Conservation (phyloP, 768 basidiomycete species). For the Rhizopogon salebrosus region DNA sequence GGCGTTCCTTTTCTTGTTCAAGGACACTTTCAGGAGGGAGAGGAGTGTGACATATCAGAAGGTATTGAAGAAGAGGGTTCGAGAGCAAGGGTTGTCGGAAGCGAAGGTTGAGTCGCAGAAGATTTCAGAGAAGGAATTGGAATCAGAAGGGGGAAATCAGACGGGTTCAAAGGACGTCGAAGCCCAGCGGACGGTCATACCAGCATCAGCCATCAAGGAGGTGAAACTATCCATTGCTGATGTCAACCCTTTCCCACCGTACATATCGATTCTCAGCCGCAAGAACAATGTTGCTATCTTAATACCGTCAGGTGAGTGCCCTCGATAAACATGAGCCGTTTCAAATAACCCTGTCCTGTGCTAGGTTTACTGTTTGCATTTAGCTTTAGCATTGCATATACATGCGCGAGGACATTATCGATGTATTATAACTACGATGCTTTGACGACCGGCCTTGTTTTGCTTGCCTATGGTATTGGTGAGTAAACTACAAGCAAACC, state of each 20-base stretch:
- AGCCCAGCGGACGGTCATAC: constrained; percentile 6
- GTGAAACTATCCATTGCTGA: constrained; percentile 59
- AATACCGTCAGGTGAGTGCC: constrained; percentile 21
- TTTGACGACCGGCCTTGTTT: constrained; percentile 68
- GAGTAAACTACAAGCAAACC: constrained; percentile 9
- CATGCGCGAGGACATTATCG: constrained; percentile 65
- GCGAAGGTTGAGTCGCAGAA: constrained; percentile 14
- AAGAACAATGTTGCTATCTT: constrained; percentile 67
- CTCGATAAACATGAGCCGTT: background rate
- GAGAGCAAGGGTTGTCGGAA: constrained; percentile 15
- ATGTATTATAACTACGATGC: constrained; percentile 61
- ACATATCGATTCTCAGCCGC: constrained; percentile 51
- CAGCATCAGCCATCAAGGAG: constrained; percentile 19
- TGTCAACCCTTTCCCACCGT: constrained; percentile 66
- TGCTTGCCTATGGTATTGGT: constrained; percentile 74
- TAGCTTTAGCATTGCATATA: constrained; percentile 67
- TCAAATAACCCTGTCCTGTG: background rate
- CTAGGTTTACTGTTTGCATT: constrained; percentile 71
- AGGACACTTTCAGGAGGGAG: constrained; percentile 79
- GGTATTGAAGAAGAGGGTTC: constrained; percentile 43
- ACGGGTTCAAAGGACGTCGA: constrained; percentile 17
- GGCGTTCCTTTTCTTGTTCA: constrained; percentile 60
- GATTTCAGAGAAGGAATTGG: background rate
- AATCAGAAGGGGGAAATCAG: background rate
- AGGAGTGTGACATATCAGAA: constrained; percentile 77